Conservation (phyloP, 1,284 basidiomycete genomes). For the Ceratobasidium papillatum region DNA sequence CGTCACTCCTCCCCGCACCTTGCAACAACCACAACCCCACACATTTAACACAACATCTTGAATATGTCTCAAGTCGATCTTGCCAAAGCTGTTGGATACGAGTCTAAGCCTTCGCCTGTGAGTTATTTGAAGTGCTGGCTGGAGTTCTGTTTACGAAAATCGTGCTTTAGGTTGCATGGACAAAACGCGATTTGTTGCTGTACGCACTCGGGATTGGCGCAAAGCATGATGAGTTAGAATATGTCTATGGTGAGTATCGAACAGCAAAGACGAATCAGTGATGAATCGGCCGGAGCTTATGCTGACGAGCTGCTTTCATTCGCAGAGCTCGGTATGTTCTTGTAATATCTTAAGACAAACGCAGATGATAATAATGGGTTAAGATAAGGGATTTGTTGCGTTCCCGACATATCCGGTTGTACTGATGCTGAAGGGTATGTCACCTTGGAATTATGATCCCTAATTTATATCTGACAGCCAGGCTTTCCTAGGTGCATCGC, state of each 20-base stretch:
- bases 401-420: conserved; percentile 67
- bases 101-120: conserved; percentile 59
- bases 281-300: background rate
- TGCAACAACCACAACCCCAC: conserved; percentile 20
- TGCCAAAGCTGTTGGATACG: conserved; percentile 61
- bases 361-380: background rate
- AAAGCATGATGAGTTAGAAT: conserved; percentile 67
- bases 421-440: conserved; percentile 64
- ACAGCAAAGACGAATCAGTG: background rate
- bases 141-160: background rate
- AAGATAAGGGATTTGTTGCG: conserved; percentile 61
- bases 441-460: background rate
- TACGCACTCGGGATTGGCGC: conserved; percentile 77
- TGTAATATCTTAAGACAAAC: background rate
- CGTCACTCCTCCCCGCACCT: conserved; percentile 12
- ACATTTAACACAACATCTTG: background rate
- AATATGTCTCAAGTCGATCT: conserved; percentile 53
- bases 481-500: conserved; percentile 57
- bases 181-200: conserved; percentile 70
- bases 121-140: conserved; percentile 41
- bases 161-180: conserved; percentile 67
- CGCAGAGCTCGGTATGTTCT: conserved; percentile 43
- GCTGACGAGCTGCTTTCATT: conserved; percentile 1
- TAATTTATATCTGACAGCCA: background rate
- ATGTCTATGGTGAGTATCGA: conserved; percentile 66